Base-by-base conservation (phyloP, 2,329 filamentous ascomycete genomes). In the Scytalidium lignicola region DNA sequence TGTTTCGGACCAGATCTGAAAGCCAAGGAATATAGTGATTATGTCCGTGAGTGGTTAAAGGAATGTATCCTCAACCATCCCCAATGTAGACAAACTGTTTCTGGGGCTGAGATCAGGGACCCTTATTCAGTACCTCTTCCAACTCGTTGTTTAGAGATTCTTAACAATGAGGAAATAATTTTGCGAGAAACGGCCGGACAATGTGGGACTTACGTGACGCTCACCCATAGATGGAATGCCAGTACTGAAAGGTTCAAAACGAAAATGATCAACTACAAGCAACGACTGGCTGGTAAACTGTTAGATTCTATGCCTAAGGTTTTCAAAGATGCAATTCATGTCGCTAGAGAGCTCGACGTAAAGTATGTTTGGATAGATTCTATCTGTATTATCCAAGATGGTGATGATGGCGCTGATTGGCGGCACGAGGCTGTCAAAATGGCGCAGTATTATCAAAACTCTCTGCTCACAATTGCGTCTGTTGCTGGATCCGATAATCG, bases 321-420 rank as follows among this genome's bases (percentile, higher is more conserved):
- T 5, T 51, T 48, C 13, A 20, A 7, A 13, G 49, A 51, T 39
- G 42, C 43, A 1, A 29, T 51, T 39, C 7, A 39, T 9, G 39
- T 48, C 39, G 23, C 46, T 5, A n/a, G 32, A 13, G 44, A 42
- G 21, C 9, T 49, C 10, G 22, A 37, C 12, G 21, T 43, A 15
- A 26, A 32, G 2, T 48, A 32, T 29, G 37, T 51, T 13, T 51
- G 49, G 49, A 51, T 48, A 15, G 49, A 51, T 28, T 51, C 49
- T 7, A 26, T 48, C 5, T 51, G 49, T 15, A 51, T 51, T 9
- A 48, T 51, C 19, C 49, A 51, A 20, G 8, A 45, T 23, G 49
- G 49, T 3, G 49, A 51, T 22, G 37, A 48, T 32, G 12, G 20
- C 15, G 37, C 22, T 32, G 50, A 52, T 37, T 52, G 46, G 42